Evolutionary conservation across 2,329 filamentous ascomycete genomes (phyloP), one percentile per base, ranked within the genome.

Genomic region (Penicillium sp.): DNA sequence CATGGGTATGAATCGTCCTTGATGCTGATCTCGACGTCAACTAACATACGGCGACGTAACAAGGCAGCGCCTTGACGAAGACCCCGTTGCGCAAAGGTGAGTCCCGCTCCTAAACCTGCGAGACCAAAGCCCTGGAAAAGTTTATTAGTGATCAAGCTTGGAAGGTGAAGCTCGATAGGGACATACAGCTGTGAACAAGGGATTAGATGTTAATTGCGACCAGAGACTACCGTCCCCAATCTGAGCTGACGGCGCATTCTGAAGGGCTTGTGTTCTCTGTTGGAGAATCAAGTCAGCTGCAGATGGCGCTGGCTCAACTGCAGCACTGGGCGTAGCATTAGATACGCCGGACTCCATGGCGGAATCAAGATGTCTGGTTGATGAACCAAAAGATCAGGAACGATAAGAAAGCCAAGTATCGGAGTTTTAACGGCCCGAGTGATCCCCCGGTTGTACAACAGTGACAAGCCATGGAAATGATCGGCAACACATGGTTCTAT

Each of bases 11-110:
- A 93, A 45, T 91, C 87, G 76, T 99, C 95, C 68, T 93, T 90
- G 71, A 91, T 90, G 74, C 90, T 93, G 75, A 99, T 96, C 76
- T 99, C 95, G 68, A 99, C 87, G 68, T 97, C 92, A 67, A 98
- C 91, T 29, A 99, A 87, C 78, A 99, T 86, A 49, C 93, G 90
- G 52, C 89, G 87, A 49, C 91, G 90, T 57, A 96, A 78, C 55
- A 96, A 82, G 44, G 84, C 84, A n/a, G 88, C 87, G 54, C 87
- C 87, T 67, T 87, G 81, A 58, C 93, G 84, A 57, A 90, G 74
- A 33, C 90, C 90, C 70, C 89, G 89, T 61, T 95, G 91, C 29
- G 88, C 90, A 65, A 96, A 85, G 13, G 91, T 89, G 31, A 92
- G 84, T 42, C 85, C 89, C 33, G 92, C 91, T 61, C 92, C 95